Conservation (phyloP, 2,329 filamentous ascomycete species). For the Cytospora piceicola region DNA sequence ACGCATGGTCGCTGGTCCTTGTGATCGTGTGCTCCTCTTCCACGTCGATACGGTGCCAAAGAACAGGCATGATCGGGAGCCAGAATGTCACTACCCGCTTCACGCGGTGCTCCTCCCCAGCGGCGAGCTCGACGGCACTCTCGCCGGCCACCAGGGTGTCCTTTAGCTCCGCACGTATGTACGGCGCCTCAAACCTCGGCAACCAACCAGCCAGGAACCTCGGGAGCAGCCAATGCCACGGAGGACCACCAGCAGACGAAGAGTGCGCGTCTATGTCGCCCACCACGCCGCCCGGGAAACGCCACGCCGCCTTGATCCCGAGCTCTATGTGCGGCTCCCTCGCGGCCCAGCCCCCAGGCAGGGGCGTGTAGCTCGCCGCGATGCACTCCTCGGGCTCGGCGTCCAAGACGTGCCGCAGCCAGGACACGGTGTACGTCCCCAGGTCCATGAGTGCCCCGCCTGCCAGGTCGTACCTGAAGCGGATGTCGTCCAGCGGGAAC, state of each 20-base stretch:
- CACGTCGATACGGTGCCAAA: conserved; percentile 44
- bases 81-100: too few species aligned
- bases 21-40: conserved; percentile 40
- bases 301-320: conserved; percentile 42
- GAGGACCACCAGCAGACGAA: too few species aligned
- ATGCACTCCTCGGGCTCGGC: conserved; percentile 45
- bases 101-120: too few species aligned
- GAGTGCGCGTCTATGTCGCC: conserved; percentile 20
- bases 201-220: too few species aligned
- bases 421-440: conserved; percentile 45
- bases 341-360: too few species aligned
- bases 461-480: conserved; percentile 39
- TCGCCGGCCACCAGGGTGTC: too few species aligned
- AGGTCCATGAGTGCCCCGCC: conserved; percentile 42
- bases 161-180: too few species aligned
- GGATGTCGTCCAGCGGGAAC: conserved; percentile 40
- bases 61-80: conserved; percentile 10
- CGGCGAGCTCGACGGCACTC: too few species aligned
- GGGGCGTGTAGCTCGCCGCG: conserved; percentile 30
- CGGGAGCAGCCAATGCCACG: too few species aligned
- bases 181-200: too few species aligned
- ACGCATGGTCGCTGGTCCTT: too few species aligned
- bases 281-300: conserved; percentile 45
- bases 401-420: conserved; percentile 45
- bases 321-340: too few species aligned